phyloP scores from a whole-genome alignment of 23 red algal genomes.

The Agarophyton chilense region DNA sequence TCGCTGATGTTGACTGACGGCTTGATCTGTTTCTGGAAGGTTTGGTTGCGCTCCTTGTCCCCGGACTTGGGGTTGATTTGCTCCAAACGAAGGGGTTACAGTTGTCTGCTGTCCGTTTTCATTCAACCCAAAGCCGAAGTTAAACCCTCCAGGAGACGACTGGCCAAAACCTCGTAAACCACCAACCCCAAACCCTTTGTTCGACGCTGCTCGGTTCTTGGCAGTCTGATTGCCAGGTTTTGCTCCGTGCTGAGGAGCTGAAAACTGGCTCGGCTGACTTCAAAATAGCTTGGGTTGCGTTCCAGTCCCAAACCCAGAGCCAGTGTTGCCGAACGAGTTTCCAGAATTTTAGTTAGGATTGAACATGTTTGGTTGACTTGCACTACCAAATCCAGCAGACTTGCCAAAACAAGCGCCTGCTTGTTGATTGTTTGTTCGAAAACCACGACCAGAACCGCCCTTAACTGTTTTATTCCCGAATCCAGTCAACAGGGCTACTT shows the following conservation, averaged over 20 bases:
- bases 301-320: constrained; percentile 3
- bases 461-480: too few relatives aligned
- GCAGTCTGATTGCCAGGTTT: background rate
- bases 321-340: background rate
- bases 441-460: constrained; percentile 5
- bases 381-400: background rate
- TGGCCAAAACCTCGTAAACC: background rate
- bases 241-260: background rate
- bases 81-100: background rate
- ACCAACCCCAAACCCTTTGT: background rate
- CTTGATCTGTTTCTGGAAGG: constrained; percentile 30
- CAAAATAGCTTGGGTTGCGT: background rate
- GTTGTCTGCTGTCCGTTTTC: background rate
- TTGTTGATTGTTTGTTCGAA: constrained; percentile 1
- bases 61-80: background rate
- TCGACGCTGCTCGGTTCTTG: background rate
- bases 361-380: constrained; percentile 5
- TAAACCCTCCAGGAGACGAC: background rate
- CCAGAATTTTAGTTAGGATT: background rate
- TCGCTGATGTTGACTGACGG: constrained; percentile 28
- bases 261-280: constrained; percentile 1
- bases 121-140: background rate
- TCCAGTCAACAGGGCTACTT: too few relatives aligned
- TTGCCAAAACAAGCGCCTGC: background rate
- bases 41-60: constrained; percentile 17